Evolutionary conservation across 2,329 filamentous ascomycete genomes (phyloP).

Genomic region (Neonectria punicea): DNA sequence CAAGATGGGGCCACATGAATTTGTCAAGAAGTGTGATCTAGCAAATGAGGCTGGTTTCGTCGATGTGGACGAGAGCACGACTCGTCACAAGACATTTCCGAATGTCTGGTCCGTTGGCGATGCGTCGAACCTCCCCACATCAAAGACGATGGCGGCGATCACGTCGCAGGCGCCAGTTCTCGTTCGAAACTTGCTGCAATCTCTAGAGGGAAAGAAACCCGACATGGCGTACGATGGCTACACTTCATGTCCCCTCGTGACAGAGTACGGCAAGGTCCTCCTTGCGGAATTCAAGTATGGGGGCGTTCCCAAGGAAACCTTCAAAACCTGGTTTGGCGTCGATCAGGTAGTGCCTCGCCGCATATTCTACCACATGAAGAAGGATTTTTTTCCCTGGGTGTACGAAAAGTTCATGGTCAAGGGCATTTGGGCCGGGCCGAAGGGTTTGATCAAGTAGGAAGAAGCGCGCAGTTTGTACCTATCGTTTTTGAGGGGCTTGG

Average conservation of each 20-base stretch:
- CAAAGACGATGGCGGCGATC: slow-evolving; percentile 65
- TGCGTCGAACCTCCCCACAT: slow-evolving; percentile 67
- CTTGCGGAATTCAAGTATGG: slow-evolving; percentile 75
- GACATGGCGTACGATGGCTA: slow-evolving; percentile 63
- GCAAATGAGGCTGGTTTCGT: slow-evolving; percentile 65
- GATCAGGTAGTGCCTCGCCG: slow-evolving; percentile 67
- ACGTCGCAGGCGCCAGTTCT: slow-evolving; percentile 63
- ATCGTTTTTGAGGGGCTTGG: neutral
- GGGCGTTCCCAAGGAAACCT: slow-evolving; percentile 71
- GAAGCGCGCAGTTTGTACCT: neutral
- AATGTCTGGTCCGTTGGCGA: slow-evolving; percentile 71
- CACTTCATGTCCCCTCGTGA: slow-evolving; percentile 64
- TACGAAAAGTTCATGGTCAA: slow-evolving; percentile 70
- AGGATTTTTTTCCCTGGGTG: slow-evolving; percentile 75
- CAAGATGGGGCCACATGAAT: slow-evolving; percentile 67
- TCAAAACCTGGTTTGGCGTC: slow-evolving; percentile 62
- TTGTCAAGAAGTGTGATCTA: slow-evolving; percentile 63
- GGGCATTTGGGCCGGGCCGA: slow-evolving; percentile 70
- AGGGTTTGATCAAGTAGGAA: slow-evolving; percentile 54
- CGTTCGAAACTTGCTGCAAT: slow-evolving; percentile 58
- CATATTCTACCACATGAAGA: slow-evolving; percentile 71
- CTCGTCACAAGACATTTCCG: slow-evolving; percentile 62
- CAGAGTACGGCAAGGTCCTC: slow-evolving; percentile 70
- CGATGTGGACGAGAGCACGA: slow-evolving; percentile 65
- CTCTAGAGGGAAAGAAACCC: slow-evolving; percentile 57